phyloP scores from a whole-genome alignment of 441 rosid genomes.

The Pelargonium myrrhifolium region DNA sequence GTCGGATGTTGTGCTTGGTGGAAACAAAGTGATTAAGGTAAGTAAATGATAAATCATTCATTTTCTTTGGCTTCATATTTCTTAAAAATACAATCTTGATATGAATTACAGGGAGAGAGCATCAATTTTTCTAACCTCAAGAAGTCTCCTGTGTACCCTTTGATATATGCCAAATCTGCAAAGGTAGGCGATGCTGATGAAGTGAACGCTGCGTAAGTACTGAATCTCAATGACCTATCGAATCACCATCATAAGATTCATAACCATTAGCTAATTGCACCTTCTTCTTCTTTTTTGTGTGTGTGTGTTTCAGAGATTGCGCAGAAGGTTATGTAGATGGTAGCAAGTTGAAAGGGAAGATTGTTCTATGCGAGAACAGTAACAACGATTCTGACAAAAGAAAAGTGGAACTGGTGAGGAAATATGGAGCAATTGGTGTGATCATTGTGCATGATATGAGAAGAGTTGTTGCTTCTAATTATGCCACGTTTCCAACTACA shows the following conservation, averaged over 20 bases:
- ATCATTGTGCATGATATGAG: conserved; percentile 39
- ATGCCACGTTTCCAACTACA: conserved; percentile 39
- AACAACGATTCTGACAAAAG: conserved; percentile 22
- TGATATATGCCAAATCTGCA: conserved; percentile 50
- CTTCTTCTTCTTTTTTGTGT: too few relatives aligned
- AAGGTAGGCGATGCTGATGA: conserved; percentile 30
- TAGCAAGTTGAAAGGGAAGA: conserved; percentile 44
- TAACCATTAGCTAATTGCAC: too few relatives aligned
- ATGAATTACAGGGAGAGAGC: conserved; percentile 48
- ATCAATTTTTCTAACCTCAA: conserved; percentile 50
- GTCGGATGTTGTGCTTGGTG: conserved; percentile 57
- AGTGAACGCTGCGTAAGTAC: conserved; percentile 38
- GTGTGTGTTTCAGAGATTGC: conserved; percentile 36
- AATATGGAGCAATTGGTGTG: conserved; percentile 49
- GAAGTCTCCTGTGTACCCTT: conserved; percentile 41
- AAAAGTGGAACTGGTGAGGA: conserved; percentile 31
- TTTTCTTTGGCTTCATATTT: too few relatives aligned
- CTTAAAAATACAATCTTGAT: too few relatives aligned
- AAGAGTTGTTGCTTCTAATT: conserved; percentile 39
- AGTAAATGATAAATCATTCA: background rate
- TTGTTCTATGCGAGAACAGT: conserved; percentile 45
- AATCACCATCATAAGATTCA: too few relatives aligned
- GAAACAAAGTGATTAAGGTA: conserved; percentile 53
- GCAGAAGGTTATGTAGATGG: conserved; percentile 31
- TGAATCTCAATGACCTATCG: too few relatives aligned